A percentile compares a stretch with the other conserved stretches of the same genome.
Evolutionary conservation across 306 rosid species (phyloP).

Genomic region (Ziziphus jujuba): DNA sequence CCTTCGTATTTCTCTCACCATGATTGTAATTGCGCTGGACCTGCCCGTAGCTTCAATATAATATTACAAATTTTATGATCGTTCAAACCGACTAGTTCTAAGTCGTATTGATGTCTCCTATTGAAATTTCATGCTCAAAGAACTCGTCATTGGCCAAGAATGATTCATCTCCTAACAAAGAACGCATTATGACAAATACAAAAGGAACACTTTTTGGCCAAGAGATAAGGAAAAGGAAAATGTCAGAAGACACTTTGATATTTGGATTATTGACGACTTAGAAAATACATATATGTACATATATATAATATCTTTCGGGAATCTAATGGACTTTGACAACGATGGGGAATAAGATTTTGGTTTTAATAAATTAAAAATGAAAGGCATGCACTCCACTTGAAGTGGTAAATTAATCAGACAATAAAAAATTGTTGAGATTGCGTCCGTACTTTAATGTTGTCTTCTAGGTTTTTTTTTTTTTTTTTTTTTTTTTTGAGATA

Average conservation of each 20-base stretch:
- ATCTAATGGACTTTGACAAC: constrained; percentile 11
- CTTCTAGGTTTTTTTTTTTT: not conserved
- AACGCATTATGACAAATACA: too few relatives aligned
- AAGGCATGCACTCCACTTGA: not conserved
- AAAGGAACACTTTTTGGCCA: not conserved
- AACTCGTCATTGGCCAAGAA: too few relatives aligned
- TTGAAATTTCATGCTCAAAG: too few relatives aligned
- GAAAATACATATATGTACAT: too few relatives aligned
- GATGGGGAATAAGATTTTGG: constrained; percentile 24
- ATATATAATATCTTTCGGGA: constrained; percentile 9
- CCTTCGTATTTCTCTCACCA: too few relatives aligned
- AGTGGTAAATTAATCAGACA: constrained; percentile 10
- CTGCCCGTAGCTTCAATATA: too few relatives aligned
- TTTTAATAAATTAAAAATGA: not conserved
- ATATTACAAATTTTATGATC: too few relatives aligned
- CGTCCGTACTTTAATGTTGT: constrained; percentile 13
- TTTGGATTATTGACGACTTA: not conserved
- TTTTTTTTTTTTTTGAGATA: constrained; percentile 1
- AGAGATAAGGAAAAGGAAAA: not conserved
- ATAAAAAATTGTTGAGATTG: not conserved
- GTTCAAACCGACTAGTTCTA: too few relatives aligned
- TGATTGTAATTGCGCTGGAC: too few relatives aligned
- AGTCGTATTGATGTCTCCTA: too few relatives aligned
- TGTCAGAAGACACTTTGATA: not conserved
- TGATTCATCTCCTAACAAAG: too few relatives aligned